Conservation (phyloP, 495 filamentous ascomycete genomes). For the Talaromyces trachyspermus region DNA sequence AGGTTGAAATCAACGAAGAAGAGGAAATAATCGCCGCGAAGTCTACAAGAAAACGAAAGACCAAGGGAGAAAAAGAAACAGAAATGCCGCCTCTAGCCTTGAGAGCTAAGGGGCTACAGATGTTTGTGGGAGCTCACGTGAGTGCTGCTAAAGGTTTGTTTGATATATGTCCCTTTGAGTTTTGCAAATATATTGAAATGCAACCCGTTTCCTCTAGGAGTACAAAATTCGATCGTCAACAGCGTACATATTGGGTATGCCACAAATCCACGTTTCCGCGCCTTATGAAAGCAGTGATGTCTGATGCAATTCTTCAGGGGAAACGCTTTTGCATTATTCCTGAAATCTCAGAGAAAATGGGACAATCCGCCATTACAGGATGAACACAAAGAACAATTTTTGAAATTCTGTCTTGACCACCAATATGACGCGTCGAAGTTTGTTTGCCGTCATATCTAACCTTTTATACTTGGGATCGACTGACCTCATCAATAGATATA, state of each 20-base stretch:
- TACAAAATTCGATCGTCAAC: slow-evolving; percentile 83
- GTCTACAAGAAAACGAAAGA: slow-evolving; percentile 16
- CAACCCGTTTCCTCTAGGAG: slow-evolving; percentile 42
- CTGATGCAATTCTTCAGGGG: slow-evolving; percentile 40
- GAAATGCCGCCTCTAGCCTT: slow-evolving; percentile 58
- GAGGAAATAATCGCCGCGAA: background rate
- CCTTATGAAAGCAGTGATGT: background rate
- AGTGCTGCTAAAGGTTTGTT: slow-evolving; percentile 72
- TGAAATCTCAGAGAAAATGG: slow-evolving; percentile 96
- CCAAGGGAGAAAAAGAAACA: slow-evolving; percentile 36
- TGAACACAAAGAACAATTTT: slow-evolving; percentile 61
- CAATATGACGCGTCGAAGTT: slow-evolving; percentile 60
- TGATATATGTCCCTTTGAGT: background rate
- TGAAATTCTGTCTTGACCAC: slow-evolving; percentile 55
- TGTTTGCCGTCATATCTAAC: slow-evolving; percentile 12
- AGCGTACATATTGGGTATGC: slow-evolving; percentile 62
- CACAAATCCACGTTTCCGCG: background rate
- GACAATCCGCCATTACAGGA: slow-evolving; percentile 67
- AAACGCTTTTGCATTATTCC: slow-evolving; percentile 88
- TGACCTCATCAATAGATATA: slow-evolving; percentile 38
- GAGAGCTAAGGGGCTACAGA: slow-evolving; percentile 61
- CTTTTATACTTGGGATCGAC: background rate
- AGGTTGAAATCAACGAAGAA: slow-evolving; percentile 6
- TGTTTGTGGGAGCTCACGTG: slow-evolving; percentile 90
- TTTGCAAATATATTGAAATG: background rate